Evolutionary conservation across 768 basidiomycete genomes (phyloP).

Genomic region (Cystofilobasidium capitatum): DNA sequence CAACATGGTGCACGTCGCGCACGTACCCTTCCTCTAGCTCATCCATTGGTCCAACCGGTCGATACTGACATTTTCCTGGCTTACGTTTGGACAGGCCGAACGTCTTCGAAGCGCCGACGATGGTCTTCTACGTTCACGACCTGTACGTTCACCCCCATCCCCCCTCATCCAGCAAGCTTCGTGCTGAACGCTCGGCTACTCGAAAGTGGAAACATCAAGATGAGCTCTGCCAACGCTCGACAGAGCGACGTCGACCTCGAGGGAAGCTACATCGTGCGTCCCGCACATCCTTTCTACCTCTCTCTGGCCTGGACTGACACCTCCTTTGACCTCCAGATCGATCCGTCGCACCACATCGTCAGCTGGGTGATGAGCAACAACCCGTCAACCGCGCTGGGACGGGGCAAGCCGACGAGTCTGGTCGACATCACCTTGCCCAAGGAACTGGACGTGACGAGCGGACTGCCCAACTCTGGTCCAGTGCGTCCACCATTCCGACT

Average conservation of each 20-base stretch:
- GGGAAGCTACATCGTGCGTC: slow-evolving; percentile 67
- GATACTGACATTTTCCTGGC: not conserved
- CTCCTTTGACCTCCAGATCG: slow-evolving; percentile 1
- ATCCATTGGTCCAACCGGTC: not conserved
- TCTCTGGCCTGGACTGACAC: not conserved
- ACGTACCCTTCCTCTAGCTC: slow-evolving; percentile 36
- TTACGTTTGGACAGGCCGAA: slow-evolving; percentile 51
- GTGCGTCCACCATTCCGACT: slow-evolving; percentile 28
- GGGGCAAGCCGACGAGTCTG: slow-evolving; percentile 54
- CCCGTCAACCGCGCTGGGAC: not conserved
- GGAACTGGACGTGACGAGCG: slow-evolving; percentile 32
- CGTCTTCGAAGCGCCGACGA: slow-evolving; percentile 57
- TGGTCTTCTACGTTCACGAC: slow-evolving; percentile 87
- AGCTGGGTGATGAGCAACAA: slow-evolving; percentile 52
- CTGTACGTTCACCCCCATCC: slow-evolving; percentile 48
- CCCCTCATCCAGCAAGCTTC: slow-evolving; percentile 4
- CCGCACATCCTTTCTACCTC: not conserved
- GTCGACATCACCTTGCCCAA: slow-evolving; percentile 74
- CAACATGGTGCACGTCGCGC: slow-evolving; percentile 85
- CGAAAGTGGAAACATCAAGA: slow-evolving; percentile 71
- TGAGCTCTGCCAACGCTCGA: slow-evolving; percentile 64
- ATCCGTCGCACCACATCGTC: slow-evolving; percentile 44
- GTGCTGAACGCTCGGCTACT: not conserved
- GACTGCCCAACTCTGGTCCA: no score
- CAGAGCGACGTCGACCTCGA: slow-evolving; percentile 59